These are phyloP conservation scores for Mycocentrospora acerina DNA, from an alignment of 2,329 filamentous ascomycete species.

Conservation along the genomic window DNA sequence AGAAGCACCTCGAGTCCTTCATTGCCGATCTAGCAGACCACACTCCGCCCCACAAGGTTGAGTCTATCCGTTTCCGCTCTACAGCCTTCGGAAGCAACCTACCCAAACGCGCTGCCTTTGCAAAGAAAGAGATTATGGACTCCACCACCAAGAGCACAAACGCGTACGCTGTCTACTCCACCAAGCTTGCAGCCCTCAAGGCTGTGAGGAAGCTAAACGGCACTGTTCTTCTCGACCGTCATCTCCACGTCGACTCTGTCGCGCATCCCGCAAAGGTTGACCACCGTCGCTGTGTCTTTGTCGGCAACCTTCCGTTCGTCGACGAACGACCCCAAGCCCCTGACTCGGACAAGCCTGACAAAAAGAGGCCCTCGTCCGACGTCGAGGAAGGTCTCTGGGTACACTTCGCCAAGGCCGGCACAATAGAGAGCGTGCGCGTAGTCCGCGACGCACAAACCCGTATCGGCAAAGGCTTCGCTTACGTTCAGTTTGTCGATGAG, in stretches of 20 bases:
- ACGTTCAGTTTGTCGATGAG: slow-evolving; percentile 88
- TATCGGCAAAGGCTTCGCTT: slow-evolving; percentile 95
- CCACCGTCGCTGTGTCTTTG: slow-evolving; percentile 88
- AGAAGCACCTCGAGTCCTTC: slow-evolving; percentile 76
- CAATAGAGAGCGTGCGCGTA: slow-evolving; percentile 90
- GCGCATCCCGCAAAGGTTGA: slow-evolving; percentile 82
- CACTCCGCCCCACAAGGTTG: slow-evolving; percentile 67
- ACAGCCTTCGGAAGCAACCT: slow-evolving; percentile 80
- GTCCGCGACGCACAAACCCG: slow-evolving; percentile 86
- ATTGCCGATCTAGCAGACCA: slow-evolving; percentile 55
- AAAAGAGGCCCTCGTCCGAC: slow-evolving; percentile 75
- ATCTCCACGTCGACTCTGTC: slow-evolving; percentile 87
- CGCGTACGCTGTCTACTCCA: slow-evolving; percentile 88
- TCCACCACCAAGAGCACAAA: slow-evolving; percentile 91
- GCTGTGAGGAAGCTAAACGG: slow-evolving; percentile 81
- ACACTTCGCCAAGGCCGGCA: slow-evolving; percentile 74
- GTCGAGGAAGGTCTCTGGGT: slow-evolving; percentile 92
- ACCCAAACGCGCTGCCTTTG: slow-evolving; percentile 92
- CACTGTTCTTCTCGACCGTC: slow-evolving; percentile 77
- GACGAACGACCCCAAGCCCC: slow-evolving; percentile 79
- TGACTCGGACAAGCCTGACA: slow-evolving; percentile 63
- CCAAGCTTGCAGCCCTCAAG: slow-evolving; percentile 70
- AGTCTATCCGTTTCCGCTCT: slow-evolving; percentile 92
- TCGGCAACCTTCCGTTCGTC: slow-evolving; percentile 94
- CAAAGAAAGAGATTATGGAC: slow-evolving; percentile 86